Evolutionary conservation across 2,329 filamentous ascomycete species (phyloP).

Genomic region (Pyrenophora tritici-repentis): DNA sequence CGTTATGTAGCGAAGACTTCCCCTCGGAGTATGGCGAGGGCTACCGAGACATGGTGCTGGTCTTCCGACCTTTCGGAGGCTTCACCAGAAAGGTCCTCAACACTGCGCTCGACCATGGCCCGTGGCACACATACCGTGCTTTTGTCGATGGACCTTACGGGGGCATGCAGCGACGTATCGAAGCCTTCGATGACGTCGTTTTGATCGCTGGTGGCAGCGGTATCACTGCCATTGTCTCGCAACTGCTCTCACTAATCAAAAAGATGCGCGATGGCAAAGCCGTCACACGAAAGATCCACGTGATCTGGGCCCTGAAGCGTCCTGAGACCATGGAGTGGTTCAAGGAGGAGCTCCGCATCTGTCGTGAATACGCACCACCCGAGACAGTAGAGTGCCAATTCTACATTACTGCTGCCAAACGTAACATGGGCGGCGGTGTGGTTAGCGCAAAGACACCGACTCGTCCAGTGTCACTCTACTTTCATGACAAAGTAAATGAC

Average conservation of each 20-base stretch:
- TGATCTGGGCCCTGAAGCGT: constrained; percentile 91
- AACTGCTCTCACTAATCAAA: constrained; percentile 92
- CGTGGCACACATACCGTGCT: constrained; percentile 88
- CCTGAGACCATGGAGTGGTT: constrained; percentile 98
- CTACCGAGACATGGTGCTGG: constrained; percentile 85
- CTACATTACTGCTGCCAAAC: constrained; percentile 82
- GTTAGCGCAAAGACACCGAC: constrained; percentile 58
- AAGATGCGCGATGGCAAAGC: constrained; percentile 94
- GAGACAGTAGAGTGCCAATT: constrained; percentile 93
- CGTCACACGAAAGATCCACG: constrained; percentile 85
- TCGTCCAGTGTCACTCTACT: constrained; percentile 70
- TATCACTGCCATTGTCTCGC: constrained; percentile 90
- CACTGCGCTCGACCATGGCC: constrained; percentile 81
- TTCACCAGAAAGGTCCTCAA: constrained; percentile 87
- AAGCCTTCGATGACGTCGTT: constrained; percentile 91
- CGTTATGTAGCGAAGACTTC: constrained; percentile 89
- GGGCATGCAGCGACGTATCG: constrained; percentile 86
- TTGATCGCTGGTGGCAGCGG: constrained; percentile 93
- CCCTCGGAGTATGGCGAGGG: constrained; percentile 87
- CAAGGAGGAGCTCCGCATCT: constrained; percentile 90
- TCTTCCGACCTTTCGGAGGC: constrained; percentile 89
- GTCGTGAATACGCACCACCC: constrained; percentile 83
- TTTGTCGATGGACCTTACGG: constrained; percentile 95
- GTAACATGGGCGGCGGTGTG: constrained; percentile 54
- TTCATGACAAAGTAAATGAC: constrained; percentile 86